phyloP scores from a whole-genome alignment of 805 yeast species.

The Wickerhamiella occidentalis region DNA sequence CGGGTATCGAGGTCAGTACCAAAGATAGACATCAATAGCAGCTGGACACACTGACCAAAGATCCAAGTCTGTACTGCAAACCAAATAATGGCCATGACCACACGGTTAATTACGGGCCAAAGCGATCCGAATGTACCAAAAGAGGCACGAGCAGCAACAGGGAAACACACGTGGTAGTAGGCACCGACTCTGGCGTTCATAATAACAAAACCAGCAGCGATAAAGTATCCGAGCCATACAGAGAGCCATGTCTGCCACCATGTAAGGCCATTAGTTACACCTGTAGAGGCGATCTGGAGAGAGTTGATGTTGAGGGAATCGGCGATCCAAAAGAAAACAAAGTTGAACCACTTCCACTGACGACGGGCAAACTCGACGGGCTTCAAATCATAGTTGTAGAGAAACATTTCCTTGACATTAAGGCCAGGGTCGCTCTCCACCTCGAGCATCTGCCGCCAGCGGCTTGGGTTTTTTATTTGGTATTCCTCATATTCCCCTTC shows the following conservation, averaged over 20 bases:
- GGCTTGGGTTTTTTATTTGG: not conserved
- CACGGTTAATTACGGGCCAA: constrained; percentile 84
- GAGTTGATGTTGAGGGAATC: constrained; percentile 85
- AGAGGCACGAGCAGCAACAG: constrained; percentile 66
- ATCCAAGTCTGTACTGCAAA: constrained; percentile 76
- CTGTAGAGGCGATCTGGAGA: constrained; percentile 85
- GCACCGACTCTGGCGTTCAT: constrained; percentile 70
- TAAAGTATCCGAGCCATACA: constrained; percentile 71
- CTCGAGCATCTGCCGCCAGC: constrained; percentile 19
- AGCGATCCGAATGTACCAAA: constrained; percentile 79
- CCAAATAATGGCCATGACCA: constrained; percentile 81
- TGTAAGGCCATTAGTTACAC: constrained; percentile 59
- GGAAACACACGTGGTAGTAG: constrained; percentile 71
- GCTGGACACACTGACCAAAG: constrained; percentile 69
- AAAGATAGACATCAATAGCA: constrained; percentile 67
- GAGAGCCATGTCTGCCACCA: constrained; percentile 92
- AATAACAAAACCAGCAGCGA: constrained; percentile 58
- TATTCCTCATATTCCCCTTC: constrained; percentile 7
- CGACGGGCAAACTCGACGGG: constrained; percentile 40
- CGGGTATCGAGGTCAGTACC: constrained; percentile 24
- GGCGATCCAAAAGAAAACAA: constrained; percentile 71
- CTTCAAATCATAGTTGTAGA: constrained; percentile 61
- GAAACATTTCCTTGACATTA: constrained; percentile 48
- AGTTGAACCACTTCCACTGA: constrained; percentile 79
- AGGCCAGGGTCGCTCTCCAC: constrained; percentile 31